Evolutionary conservation across 495 filamentous ascomycete species (phyloP), one percentile per base, ranked within the genome.

Genomic region (Acidiella bohemica): DNA sequence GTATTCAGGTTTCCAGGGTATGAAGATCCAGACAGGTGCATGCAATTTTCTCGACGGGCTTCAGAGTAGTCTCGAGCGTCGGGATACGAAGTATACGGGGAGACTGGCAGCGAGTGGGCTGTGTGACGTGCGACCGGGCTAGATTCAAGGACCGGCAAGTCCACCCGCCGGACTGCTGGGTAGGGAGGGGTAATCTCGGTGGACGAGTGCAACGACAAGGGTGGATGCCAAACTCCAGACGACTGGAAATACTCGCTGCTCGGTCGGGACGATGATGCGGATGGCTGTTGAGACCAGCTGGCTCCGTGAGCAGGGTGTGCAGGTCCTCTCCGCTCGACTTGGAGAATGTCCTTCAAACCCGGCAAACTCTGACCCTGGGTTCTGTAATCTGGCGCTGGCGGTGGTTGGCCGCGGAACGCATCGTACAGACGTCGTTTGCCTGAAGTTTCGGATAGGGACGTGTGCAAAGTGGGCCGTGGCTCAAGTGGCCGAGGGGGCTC

Each of bases 401-500:
- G 9, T 7, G 16, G 5, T 21, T 31, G 30, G 0, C 41, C 26
- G 12, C 22, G 22, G n/a, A 34, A 39, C 12, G 32, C 27, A 20
- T 33, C 41, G 11, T 24, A 34, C 9, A 36, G 47, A 22, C 36
- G 3, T 6, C 38, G 47, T 6, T 27, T 14, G 1, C 18, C 25
- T 4, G 47, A 46, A 7, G 25, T 6, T 16, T 50, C 47, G 13
- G 47, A 46, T 2, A 41, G 20, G 10, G 47, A 46, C 0, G 36
- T 13, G 5, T 41, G 31, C 14, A 46, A 13, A 9, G 5, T 40
- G 6, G 47, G 47, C 12, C 42, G 41, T 19, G 42, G 42, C 24
- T 50, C 47, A 36, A 36, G 31, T 4, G 47, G 47, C 11, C 41
- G 32, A 37, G 46, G 46, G 8, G 35, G 34, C 10, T 44, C 46